Base-by-base conservation (phyloP, 495 filamentous ascomycete genomes). In the Podospora bellae-mahoneyi region DNA sequence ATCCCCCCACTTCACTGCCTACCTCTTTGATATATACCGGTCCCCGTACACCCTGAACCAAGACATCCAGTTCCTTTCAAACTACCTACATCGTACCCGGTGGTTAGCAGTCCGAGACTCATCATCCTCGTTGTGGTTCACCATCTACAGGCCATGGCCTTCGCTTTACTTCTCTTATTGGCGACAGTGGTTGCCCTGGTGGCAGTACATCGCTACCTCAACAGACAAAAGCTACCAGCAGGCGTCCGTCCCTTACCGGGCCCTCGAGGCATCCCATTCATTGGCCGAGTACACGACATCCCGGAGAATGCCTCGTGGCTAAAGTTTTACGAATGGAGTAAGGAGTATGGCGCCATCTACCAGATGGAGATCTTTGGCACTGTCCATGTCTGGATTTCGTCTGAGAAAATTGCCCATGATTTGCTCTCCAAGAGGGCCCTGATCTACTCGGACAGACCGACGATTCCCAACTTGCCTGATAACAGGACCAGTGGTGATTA, bases 401-500 rank as follows among this genome's bases (percentile, higher is more conserved):
- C 82, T 7, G 85, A 87, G 34, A 74, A 82, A 27, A 78, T 87
- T 5, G 85, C 87, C 18, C 77, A 83, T 23, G 87, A 90, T 23
- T 76, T 91, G 0, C 79, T 91, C 3, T 83, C 87, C n/a, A 83
- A 84, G 62, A 75, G 85, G 39, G 82, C 83, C 4, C 69, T 74
- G n/a, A 87, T 86, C 68, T 90, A 90, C 73, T 89, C 86, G 10
- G 82, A 88, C 72, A 84, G 89, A 9, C 88, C 87, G 3, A 78
- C 73, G 44, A 84, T 85, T 19, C 82, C 81, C 18, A 84, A 83
- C 65, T 76, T 84, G 19, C 80, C 82, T 7, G 82, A 87, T 66
- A 87, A 86, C 67, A 79, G 83, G 64, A 86, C 84, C 16, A 84
- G 80, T 67, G 83, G 82, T 13, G 79, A 86, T 61, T 87, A 87